phyloP scores from a whole-genome alignment of 2,329 filamentous ascomycete genomes.

The Aureobasidium uvarum region DNA sequence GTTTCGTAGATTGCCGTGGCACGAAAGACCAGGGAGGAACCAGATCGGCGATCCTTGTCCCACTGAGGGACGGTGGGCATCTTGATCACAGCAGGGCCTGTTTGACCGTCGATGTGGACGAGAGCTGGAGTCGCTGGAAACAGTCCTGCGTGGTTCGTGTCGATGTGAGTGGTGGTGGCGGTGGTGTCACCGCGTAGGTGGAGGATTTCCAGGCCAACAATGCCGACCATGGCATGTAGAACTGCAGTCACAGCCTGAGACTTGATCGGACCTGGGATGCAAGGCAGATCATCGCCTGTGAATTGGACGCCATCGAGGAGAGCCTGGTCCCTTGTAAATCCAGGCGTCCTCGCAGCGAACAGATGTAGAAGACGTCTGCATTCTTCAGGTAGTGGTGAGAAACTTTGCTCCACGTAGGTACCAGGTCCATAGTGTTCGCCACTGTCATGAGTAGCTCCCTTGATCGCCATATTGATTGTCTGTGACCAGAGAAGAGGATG shows the following conservation, averaged over 20 bases:
- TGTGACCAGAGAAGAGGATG: too few relatives aligned
- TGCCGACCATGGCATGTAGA: constrained; percentile 47
- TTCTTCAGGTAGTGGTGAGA: constrained; percentile 43
- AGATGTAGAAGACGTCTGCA: constrained; percentile 42
- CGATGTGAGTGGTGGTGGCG: constrained; percentile 35
- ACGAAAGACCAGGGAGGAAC: constrained; percentile 43
- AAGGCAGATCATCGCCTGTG: constrained; percentile 42
- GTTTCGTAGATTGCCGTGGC: constrained; percentile 52
- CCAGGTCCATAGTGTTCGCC: background rate
- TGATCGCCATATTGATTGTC: background rate
- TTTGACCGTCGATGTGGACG: constrained; percentile 43
- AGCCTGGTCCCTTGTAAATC: background rate
- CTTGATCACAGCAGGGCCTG: constrained; percentile 34
- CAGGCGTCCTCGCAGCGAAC: constrained; percentile 43
- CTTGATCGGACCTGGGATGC: constrained; percentile 48
- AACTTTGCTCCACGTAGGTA: constrained; percentile 5
- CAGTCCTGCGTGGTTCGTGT: constrained; percentile 50
- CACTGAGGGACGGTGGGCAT: constrained; percentile 22
- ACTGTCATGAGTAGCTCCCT: background rate
- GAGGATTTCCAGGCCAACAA: constrained; percentile 45
- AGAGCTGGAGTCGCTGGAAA: constrained; percentile 47
- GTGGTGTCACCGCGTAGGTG: constrained; percentile 32
- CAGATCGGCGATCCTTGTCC: constrained; percentile 32
- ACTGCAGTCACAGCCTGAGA: constrained; percentile 44
- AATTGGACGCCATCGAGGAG: constrained; percentile 39